Evolutionary conservation across 2,329 filamentous ascomycete genomes (phyloP), one percentile per base, ranked within the genome.

Genomic region (Trichoderma afroharzianum): DNA sequence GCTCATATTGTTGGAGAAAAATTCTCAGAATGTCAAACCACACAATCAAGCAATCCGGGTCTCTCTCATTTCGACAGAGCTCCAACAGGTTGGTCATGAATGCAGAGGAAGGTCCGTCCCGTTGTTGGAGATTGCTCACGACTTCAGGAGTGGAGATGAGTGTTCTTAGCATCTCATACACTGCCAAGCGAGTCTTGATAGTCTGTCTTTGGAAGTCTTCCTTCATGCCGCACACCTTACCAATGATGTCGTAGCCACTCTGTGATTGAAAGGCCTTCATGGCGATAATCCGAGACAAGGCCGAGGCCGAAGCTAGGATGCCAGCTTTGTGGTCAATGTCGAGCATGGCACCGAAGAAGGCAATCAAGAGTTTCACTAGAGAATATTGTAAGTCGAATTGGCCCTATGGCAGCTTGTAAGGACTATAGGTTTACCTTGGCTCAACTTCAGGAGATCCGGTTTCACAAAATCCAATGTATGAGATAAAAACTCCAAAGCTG

Each of bases 251-350:
- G 70, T 83, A 77, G 24, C 82, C 87, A 72, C 83, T 83, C 14
- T 81, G 77, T 1, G 85, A 82, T 50, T 85, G 84, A 78, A 89
- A 89, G 14, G 80, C 79, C 64, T 83, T 85, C 84, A 88, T 88
- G 62, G 76, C 75, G 55, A 81, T 81, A 62, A 89, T 84, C 32
- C 83, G 81, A 1, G 82, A 81, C n/a, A 89, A 78, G 1, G 87
- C 87, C 58, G 83, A 85, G 4, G 86, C 82, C 3, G 87, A 87
- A 1, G 87, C 83, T 57, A 86, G 79, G 70, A 89, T 85, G 53
- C 88, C 88, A n/a, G 86, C 87, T 76, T 87, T 87, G 79, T 88
- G 87, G 73, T 89, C 87, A 68, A 87, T 84, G 3, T 85, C 85
- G 74, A 89, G 89, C 82, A 89, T 87, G 71, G 86, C 85, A 15